Evolutionary conservation across 129 eudicot genomes (phyloP).

Genomic region (Helianthus annuus): HanXRQr2.0-SUNRISE NC_035449.2:10585561-10586060

Average conservation of each 20-base stretch:
- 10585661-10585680: not conserved
- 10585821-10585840: conserved; percentile 5
- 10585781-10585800: not conserved
- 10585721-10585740: conserved; percentile 4
- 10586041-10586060: not conserved
- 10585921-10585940: conserved; percentile 18
- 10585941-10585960: conserved; percentile 3
- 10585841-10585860: not conserved
- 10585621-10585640: not conserved
- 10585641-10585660: not conserved
- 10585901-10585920: conserved; percentile 8
- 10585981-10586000: not conserved
- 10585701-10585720: not conserved
- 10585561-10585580: not conserved
- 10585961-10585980: conserved; percentile 7
- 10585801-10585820: not conserved
- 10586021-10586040: not conserved
- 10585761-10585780: conserved; percentile 3
- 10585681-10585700: not conserved
- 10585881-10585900: conserved; percentile 3
- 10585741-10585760: conserved; percentile 1
- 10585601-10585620: not conserved
- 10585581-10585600: not conserved
- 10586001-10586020: not conserved
- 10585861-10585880: not conserved